phyloP scores from a whole-genome alignment of 345 rosid genomes.

The Geranium rotundifolium region DNA sequence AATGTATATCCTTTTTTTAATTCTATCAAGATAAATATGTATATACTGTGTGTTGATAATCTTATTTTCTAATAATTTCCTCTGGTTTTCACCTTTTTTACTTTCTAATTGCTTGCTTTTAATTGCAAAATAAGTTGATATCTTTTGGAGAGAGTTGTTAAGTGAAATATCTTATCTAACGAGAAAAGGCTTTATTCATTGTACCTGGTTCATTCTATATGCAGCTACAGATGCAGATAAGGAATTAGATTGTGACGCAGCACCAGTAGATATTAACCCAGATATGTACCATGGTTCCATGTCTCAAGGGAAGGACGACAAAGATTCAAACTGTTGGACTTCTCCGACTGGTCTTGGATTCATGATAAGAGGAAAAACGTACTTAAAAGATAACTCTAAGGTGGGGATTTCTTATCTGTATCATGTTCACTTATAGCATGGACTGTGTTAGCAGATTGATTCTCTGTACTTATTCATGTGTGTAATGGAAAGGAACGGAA shows the following conservation, averaged over 20 bases:
- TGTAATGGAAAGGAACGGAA: too few relatives aligned
- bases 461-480: background rate
- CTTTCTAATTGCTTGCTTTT: background rate
- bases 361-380: slow-evolving; percentile 89
- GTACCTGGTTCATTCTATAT: slow-evolving; percentile 7
- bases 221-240: slow-evolving; percentile 49
- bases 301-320: slow-evolving; percentile 43
- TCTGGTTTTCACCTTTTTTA: background rate
- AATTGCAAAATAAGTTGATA: background rate
- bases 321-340: slow-evolving; percentile 78
- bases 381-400: slow-evolving; percentile 75
- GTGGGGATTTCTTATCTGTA: slow-evolving; percentile 22
- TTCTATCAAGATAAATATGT: too few relatives aligned
- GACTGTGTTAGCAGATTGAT: background rate
- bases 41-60: too few relatives aligned
- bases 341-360: slow-evolving; percentile 83
- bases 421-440: background rate
- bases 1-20: too few relatives aligned
- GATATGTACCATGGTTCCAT: slow-evolving; percentile 54
- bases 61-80: background rate
- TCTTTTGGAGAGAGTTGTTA: background rate
- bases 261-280: slow-evolving; percentile 41
- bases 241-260: slow-evolving; percentile 45
- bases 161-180: background rate
- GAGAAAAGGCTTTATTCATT: background rate